Conservation (phyloP, 106 monocot genomes). For the Apostasia ramifera region DNA sequence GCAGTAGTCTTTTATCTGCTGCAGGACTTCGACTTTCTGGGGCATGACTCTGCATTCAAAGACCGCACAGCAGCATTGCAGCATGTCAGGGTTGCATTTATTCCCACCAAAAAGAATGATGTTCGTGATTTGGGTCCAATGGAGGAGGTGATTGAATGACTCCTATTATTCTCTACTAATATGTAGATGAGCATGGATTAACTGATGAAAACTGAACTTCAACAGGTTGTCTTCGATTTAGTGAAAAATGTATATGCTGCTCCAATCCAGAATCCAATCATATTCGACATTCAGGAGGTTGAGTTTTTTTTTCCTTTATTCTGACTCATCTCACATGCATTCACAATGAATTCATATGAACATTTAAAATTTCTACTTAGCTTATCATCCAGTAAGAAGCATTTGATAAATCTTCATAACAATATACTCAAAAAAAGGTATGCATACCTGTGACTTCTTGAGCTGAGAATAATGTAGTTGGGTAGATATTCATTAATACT, state of each 20-base stretch:
- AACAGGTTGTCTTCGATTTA: slow-evolving; percentile 62
- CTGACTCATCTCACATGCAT: neutral
- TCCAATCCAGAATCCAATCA: slow-evolving; percentile 65
- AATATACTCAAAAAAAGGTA: too few relatives aligned
- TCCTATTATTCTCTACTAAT: neutral
- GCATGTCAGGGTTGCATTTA: slow-evolving; percentile 75
- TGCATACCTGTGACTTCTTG: too few relatives aligned
- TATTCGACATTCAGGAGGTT: slow-evolving; percentile 80
- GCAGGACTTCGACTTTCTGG: slow-evolving; percentile 78
- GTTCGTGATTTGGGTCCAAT: slow-evolving; percentile 77
- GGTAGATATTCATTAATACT: neutral
- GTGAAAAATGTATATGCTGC: slow-evolving; percentile 88
- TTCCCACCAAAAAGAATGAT: slow-evolving; percentile 75
- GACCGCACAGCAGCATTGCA: slow-evolving; percentile 72
- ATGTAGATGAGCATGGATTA: too few relatives aligned
- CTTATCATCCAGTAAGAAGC: neutral
- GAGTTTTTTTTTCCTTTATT: neutral
- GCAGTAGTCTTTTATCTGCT: neutral
- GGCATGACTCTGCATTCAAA: slow-evolving; percentile 92
- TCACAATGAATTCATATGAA: neutral
- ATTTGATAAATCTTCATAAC: neutral
- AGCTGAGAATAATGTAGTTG: too few relatives aligned
- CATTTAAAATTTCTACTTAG: neutral
- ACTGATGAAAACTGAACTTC: neutral
- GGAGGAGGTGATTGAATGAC: slow-evolving; percentile 56